phyloP scores from a whole-genome alignment of 2,329 filamentous ascomycete species.

The Trichoderma pleuroti region DNA sequence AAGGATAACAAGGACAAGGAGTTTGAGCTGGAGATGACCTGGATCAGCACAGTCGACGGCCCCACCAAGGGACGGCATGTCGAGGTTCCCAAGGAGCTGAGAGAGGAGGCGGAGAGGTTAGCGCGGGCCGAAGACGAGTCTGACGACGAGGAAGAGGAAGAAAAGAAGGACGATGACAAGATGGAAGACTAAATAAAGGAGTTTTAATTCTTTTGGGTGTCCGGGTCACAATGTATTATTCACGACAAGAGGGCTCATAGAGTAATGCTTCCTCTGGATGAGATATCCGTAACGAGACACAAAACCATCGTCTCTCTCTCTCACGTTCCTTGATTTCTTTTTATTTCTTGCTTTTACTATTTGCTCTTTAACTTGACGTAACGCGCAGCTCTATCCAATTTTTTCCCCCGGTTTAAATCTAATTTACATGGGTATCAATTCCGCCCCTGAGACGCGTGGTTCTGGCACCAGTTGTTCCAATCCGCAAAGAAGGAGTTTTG shows the following conservation, averaged over 20 bases:
- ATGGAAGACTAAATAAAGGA: conserved; percentile 73
- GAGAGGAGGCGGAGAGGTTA: conserved; percentile 87
- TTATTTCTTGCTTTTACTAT: neutral
- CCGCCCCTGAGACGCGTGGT: conserved; percentile 38
- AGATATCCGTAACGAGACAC: neutral
- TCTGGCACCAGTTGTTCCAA: conserved; percentile 71
- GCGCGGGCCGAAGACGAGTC: conserved; percentile 87
- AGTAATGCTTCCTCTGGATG: conserved; percentile 33
- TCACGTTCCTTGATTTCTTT: neutral
- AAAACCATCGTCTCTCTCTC: neutral
- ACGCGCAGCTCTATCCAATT: neutral
- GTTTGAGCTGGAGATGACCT: conserved; percentile 98
- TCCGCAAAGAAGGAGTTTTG: conserved; percentile 66
- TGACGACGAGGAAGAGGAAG: conserved; percentile 76
- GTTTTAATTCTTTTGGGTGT: conserved; percentile 19
- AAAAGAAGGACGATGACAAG: conserved; percentile 65
- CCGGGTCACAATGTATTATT: conserved; percentile 34
- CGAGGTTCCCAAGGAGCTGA: conserved; percentile 85
- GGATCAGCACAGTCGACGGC: conserved; percentile 81
- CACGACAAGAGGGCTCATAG: conserved; percentile 33
- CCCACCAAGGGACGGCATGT: conserved; percentile 90
- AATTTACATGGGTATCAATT: conserved; percentile 25
- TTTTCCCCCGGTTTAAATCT: conserved; percentile 9
- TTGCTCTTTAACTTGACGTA: neutral
- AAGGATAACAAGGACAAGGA: conserved; percentile 99